Percentiles rank a stretch among this genome's conserved stretches.
phyloP scores from a whole-genome alignment of 2,329 filamentous ascomycete genomes.

The Fusarium metavorans region DNA sequence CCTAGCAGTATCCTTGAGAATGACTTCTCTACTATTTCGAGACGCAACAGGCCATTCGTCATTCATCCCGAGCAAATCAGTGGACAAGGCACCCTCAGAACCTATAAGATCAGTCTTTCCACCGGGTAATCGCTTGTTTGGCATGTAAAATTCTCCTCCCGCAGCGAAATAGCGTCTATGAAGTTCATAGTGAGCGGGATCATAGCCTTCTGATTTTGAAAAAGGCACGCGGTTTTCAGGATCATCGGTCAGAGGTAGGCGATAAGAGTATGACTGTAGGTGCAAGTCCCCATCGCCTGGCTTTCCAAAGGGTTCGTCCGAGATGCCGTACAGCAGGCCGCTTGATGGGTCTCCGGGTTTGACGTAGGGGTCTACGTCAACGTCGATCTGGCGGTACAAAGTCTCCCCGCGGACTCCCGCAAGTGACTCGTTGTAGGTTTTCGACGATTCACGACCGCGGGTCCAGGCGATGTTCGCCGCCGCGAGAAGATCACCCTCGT shows the following conservation, averaged over 20 bases:
- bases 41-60: not conserved
- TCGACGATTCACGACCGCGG: too few species aligned
- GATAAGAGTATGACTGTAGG: not conserved
- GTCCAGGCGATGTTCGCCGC: too few species aligned
- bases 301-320: too few species aligned
- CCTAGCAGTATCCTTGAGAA: not conserved
- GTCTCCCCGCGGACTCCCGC: too few species aligned
- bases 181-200: not conserved
- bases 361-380: too few species aligned
- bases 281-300: too few species aligned
- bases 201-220: not conserved
- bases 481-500: too few species aligned
- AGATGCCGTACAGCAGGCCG: too few species aligned
- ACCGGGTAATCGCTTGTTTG: not conserved
- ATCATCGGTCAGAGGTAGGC: not conserved
- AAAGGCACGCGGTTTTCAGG: not conserved
- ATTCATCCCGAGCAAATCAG: not conserved
- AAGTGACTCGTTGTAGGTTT: too few species aligned
- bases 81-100: not conserved
- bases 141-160: not conserved
- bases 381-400: too few species aligned
- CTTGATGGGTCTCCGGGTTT: too few species aligned
- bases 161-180: not conserved
- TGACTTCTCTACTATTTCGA: not conserved
- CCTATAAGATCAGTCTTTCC: not conserved